Evolutionary conservation across 805 yeast genomes (phyloP), one percentile per base, ranked within the genome.

Genomic region (Ogataea minuta): DNA sequence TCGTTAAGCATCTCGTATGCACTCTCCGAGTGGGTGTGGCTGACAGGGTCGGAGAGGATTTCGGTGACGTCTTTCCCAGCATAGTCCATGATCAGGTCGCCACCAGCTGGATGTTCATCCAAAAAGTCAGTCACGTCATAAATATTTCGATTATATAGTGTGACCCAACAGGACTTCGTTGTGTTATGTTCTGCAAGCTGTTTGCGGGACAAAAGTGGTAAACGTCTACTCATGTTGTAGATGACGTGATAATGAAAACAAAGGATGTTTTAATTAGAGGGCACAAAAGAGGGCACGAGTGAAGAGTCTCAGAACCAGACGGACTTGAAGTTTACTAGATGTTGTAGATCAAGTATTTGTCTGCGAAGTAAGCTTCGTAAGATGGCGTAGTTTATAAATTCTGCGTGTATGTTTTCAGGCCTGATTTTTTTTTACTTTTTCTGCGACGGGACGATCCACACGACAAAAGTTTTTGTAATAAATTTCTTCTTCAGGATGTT

Each of bases 1-100:
- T 91, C 97, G 52, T 88, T 91, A 49, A 91, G 66, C 72, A 91
- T 84, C 47, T 88, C 96, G 60, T 89, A 89, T 2, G 96, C 93
- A 25, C 83, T 65, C 52, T 87, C 95, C 2, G 93, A 81, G 63
- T 91, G 96, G 35, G 74, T 78, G 59, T 90, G 96, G 25, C 81
- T 70, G 4, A 59, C 60, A 11, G 67, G 65, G 56, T 90, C 96
- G 6, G 81, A 79, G 74, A 91, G 75, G 33, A 88, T 79, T 37
- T 76, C 77, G 8, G 96, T 86, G 36, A 76, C 59, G 48, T 77
- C 84, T 48, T 72, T 68, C 15, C 84, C 87, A 25, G 77, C 80
- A 49, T 74, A 74, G 3, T 74, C 77, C 38, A 74, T 43, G 33
- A 80, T 70, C n/a, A 78, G 48, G 41, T 77, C 82, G 4, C 65